phyloP scores from a whole-genome alignment of 306 rosid genomes.

The Cucurbita moschata region DNA sequence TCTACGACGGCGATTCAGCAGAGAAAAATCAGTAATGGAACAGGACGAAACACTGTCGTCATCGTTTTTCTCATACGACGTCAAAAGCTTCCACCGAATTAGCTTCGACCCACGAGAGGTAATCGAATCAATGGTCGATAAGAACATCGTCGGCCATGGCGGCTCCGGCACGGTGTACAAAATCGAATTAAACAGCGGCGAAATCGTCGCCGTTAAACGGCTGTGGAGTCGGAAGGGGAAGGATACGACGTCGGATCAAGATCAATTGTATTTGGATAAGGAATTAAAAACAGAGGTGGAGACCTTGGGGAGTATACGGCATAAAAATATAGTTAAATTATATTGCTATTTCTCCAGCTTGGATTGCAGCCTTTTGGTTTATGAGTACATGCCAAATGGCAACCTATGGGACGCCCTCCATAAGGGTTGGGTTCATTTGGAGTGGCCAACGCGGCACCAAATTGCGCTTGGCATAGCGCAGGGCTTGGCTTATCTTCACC shows the following conservation, averaged over 20 bases:
- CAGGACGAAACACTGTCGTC: conserved; percentile 61
- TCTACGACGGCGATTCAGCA: conserved; percentile 43
- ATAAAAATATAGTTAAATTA: conserved; percentile 79
- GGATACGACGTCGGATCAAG: conserved; percentile 35
- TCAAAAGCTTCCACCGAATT: conserved; percentile 74
- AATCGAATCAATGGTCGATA: conserved; percentile 54
- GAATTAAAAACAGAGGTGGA: conserved; percentile 81
- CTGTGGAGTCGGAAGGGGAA: conserved; percentile 46
- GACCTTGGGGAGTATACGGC: conserved; percentile 78
- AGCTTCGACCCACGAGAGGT: conserved; percentile 63
- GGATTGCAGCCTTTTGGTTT: conserved; percentile 64
- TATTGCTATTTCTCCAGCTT: conserved; percentile 66
- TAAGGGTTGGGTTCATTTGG: conserved; percentile 52
- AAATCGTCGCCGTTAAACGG: conserved; percentile 69
- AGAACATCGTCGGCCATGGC: conserved; percentile 82
- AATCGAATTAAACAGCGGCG: conserved; percentile 55
- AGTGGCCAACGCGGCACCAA: conserved; percentile 78
- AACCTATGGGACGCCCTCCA: conserved; percentile 92
- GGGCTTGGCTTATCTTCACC: conserved; percentile 91
- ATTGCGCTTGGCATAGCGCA: conserved; percentile 77
- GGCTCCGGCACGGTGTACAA: conserved; percentile 91
- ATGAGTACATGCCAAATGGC: conserved; percentile 89
- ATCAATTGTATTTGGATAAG: conserved; percentile 34
- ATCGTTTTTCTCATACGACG: conserved; percentile 53
- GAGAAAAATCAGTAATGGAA: conserved; percentile 33